Conservation (phyloP, 768 basidiomycete species). For the Mrakia hoshinonis region DNA sequence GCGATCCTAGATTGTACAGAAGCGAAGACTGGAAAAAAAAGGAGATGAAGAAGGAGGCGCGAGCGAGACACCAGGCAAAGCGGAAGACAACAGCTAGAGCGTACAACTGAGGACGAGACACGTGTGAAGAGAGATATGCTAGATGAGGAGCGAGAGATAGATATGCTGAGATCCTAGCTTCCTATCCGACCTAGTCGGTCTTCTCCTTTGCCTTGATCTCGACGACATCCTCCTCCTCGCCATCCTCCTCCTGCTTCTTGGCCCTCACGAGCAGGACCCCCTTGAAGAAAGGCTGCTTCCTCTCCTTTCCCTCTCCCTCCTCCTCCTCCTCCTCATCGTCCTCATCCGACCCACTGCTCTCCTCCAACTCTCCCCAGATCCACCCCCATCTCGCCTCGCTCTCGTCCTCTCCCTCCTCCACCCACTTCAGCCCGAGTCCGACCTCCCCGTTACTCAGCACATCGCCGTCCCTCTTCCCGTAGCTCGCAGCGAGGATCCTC, state of each 20-base stretch:
- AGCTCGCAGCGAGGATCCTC: constrained; percentile 1
- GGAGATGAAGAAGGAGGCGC: no score
- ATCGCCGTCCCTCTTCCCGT: not conserved
- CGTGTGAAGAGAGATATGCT: no score
- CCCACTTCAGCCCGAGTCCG: not conserved
- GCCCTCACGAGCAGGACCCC: not conserved
- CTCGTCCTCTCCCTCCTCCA: constrained; percentile 1
- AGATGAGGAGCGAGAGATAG: no score
- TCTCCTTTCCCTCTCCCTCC: not conserved
- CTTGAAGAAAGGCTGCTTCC: not conserved
- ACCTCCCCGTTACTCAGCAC: not conserved
- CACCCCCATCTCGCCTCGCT: constrained; percentile 4
- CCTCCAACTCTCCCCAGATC: constrained; percentile 5
- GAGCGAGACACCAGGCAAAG: no score
- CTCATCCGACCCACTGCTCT: not conserved
- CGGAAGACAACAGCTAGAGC: no score
- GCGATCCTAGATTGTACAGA: no score
- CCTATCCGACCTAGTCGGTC: not conserved
- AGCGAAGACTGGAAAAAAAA: not conserved
- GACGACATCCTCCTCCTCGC: no score
- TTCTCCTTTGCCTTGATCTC: not conserved
- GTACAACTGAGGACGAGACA: not conserved
- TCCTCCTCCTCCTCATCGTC: not conserved
- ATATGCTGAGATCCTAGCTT: no score
- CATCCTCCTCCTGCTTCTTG: not conserved